A percentile compares a stretch with the other conserved stretches of the same genome.
Evolutionary conservation across 2,329 filamentous ascomycete genomes (phyloP).

Genomic region (Didymella keratinophila): DNA sequence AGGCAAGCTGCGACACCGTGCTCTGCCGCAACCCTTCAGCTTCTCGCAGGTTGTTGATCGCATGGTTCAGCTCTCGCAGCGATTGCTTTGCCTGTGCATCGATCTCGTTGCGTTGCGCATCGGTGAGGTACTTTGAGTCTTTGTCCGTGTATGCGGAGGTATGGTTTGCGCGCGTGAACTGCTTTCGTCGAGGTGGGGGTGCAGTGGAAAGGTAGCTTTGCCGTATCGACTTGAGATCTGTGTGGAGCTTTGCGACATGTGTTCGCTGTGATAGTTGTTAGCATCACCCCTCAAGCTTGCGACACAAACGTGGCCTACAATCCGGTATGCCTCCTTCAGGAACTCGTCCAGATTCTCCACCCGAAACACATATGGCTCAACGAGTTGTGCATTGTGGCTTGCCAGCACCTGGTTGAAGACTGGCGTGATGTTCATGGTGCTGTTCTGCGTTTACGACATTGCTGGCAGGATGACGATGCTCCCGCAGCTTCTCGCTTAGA

Average conservation of each 20-base stretch:
- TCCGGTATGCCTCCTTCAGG: constrained; percentile 90
- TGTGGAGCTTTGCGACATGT: constrained; percentile 81
- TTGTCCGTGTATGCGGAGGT: constrained; percentile 52
- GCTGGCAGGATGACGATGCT: constrained; percentile 38
- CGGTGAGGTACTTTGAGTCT: constrained; percentile 69
- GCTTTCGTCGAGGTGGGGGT: constrained; percentile 63
- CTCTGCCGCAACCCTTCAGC: constrained; percentile 83
- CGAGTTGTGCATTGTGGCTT: constrained; percentile 63
- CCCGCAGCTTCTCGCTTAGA: constrained; percentile 36
- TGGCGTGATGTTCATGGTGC: constrained; percentile 67
- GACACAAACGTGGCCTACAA: constrained; percentile 65
- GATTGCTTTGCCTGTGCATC: constrained; percentile 87
- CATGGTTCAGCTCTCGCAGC: constrained; percentile 82
- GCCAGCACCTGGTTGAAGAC: constrained; percentile 73
- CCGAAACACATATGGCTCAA: constrained; percentile 54
- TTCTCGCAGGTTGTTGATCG: constrained; percentile 79
- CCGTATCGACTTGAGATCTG: constrained; percentile 82
- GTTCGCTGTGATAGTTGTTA: constrained; percentile 68
- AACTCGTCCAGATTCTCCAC: constrained; percentile 75
- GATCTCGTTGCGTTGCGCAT: constrained; percentile 83
- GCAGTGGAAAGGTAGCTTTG: constrained; percentile 90
- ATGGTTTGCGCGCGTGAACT: constrained; percentile 53
- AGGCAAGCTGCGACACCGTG: constrained; percentile 73
- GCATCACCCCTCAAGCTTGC: constrained; percentile 23
- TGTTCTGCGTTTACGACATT: constrained; percentile 20